Evolutionary conservation across 2,329 filamentous ascomycete genomes (phyloP), one percentile per base, ranked within the genome.

Genomic region (Botryosphaeria agaves): DNA sequence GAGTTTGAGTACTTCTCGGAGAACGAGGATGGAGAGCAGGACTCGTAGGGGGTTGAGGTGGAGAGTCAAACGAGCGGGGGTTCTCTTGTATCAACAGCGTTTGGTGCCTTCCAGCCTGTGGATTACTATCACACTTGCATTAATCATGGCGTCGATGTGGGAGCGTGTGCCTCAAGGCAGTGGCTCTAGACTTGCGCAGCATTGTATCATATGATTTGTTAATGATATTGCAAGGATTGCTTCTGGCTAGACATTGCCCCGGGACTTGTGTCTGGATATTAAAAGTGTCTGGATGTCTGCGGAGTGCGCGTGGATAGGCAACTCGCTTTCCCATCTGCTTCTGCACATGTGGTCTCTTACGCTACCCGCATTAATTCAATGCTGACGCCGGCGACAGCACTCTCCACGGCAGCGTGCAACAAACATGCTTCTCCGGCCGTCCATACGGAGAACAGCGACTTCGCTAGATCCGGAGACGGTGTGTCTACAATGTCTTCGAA

Each of bases 1-100:
- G 75, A 81, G 30, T 89, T 89, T 53, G 78, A 87, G 36, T 85
- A 89, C 51, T 73, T 76, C 42, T 75, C 75, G 4, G 78, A 82
- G 32, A 66, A 62, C 2, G 72, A 71, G 28, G 55, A 49, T 7
- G 55, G 56, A 17, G 55, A 23, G 21, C 12, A 23, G 12, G 9
- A 23, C n/a, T n/a, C n/a, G n/a, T n/a, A n/a, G n/a, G n/a, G n/a
- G n/a, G n/a, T n/a, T n/a, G n/a, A n/a, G n/a, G n/a, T n/a, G n/a
- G n/a, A n/a, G n/a, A n/a, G n/a, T n/a, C n/a, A n/a, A n/a, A n/a
- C n/a, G n/a, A n/a, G n/a, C n/a, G n/a, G n/a, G n/a, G n/a, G n/a
- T n/a, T n/a, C n/a, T n/a, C n/a, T 9, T 23, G 21, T 23, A 23
- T 12, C 9, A 23, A 9, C 21, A 23, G 9, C 7, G 21, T 9